Conservation (phyloP, 257 asterid genomes). For the Ophiorrhiza pumila region DNA sequence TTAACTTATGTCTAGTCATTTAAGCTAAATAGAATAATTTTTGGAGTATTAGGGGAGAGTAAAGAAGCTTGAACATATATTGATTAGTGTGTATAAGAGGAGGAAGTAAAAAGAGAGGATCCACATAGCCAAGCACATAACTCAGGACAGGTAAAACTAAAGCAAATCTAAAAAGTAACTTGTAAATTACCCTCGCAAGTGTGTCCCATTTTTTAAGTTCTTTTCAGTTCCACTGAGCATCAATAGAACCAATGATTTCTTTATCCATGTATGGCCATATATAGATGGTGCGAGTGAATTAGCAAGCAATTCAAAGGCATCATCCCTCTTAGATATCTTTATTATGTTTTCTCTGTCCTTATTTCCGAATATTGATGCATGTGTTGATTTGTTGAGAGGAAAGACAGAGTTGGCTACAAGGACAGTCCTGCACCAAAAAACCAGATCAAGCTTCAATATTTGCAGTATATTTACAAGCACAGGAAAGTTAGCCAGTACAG, state of each 20-base stretch:
- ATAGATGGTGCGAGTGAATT: constrained; percentile 95
- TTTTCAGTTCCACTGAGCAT: constrained; percentile 98
- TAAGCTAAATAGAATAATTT: not conserved
- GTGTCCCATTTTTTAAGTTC: constrained; percentile 94
- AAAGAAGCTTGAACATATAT: not conserved
- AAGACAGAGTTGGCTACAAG: constrained; percentile 86
- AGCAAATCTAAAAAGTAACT: constrained; percentile 3
- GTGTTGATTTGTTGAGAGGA: constrained; percentile 83
- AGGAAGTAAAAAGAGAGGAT: not conserved
- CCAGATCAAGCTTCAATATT: constrained; percentile 8
- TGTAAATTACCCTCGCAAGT: constrained; percentile 78
- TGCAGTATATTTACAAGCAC: not conserved
- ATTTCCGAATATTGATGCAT: constrained; percentile 58
- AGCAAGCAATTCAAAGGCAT: constrained; percentile 75
- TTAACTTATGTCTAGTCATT: not conserved
- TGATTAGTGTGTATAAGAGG: constrained; percentile 4
- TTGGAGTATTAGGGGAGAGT: not conserved
- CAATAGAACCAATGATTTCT: constrained; percentile 81
- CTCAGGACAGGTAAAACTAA: not conserved
- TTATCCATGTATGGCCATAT: constrained; percentile 91
- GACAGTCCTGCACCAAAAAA: constrained; percentile 65
- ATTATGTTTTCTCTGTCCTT: constrained; percentile 75
- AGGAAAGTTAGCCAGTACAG: not conserved
- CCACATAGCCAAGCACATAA: constrained; percentile 6
- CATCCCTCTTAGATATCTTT: constrained; percentile 68